Conservation (phyloP, 2,329 filamentous ascomycete genomes). For the Xylaria sp. region DNA sequence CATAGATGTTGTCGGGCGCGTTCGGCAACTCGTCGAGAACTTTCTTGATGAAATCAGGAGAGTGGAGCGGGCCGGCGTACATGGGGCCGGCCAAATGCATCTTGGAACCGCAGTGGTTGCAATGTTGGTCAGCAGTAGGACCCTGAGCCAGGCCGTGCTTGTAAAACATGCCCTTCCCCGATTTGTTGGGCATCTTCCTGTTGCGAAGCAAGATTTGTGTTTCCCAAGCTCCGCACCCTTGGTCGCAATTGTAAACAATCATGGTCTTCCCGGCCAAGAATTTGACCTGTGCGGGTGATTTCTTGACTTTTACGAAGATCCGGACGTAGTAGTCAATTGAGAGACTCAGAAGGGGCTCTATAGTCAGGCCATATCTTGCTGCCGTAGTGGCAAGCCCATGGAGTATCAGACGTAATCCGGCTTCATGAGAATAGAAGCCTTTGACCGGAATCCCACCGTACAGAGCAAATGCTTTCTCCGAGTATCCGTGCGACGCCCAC, state of each 20-base stretch:
- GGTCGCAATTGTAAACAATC: constrained; percentile 88
- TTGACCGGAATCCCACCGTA: constrained; percentile 91
- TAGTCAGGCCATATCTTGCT: constrained; percentile 80
- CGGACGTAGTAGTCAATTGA: constrained; percentile 96
- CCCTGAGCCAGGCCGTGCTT: constrained; percentile 77
- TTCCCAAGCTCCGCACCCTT: constrained; percentile 88
- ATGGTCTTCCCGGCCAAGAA: constrained; percentile 90
- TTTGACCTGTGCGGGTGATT: constrained; percentile 84
- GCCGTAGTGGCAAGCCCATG: constrained; percentile 80
- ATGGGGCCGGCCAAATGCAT: constrained; percentile 92
- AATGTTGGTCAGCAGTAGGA: constrained; percentile 67
- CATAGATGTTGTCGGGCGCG: constrained; percentile 71
- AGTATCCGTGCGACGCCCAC: constrained; percentile 91
- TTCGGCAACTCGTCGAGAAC: constrained; percentile 74
- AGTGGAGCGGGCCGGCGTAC: constrained; percentile 90
- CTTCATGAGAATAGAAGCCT: constrained; percentile 85
- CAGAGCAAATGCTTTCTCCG: constrained; percentile 90
- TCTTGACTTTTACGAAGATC: constrained; percentile 81
- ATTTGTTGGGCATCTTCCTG: constrained; percentile 68
- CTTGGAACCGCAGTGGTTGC: constrained; percentile 82
- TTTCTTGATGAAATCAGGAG: constrained; percentile 76
- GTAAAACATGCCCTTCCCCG: constrained; percentile 68
- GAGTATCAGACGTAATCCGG: constrained; percentile 82
- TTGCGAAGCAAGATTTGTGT: constrained; percentile 78
- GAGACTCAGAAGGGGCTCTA: constrained; percentile 88